phyloP scores from a whole-genome alignment of 202 grass and related monocot species.

The Hordeum pubiflorum region DNA sequence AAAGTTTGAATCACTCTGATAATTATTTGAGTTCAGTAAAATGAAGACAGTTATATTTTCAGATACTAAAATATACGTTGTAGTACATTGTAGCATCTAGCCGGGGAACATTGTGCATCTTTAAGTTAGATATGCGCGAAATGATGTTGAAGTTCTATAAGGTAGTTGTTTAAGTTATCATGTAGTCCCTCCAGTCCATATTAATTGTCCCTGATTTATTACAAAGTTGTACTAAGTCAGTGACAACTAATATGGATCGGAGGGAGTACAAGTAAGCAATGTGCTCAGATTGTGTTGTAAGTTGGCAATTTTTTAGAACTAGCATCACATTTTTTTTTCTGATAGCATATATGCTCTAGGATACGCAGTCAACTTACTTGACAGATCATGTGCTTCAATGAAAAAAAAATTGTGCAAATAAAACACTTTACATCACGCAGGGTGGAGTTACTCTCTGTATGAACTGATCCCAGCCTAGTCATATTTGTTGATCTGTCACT shows the following conservation, averaged over 20 bases:
- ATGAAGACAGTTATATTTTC: background rate
- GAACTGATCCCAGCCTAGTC: background rate
- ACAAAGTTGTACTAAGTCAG: no score
- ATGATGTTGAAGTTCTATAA: background rate
- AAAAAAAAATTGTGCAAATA: background rate
- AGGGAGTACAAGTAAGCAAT: background rate
- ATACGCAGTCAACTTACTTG: background rate
- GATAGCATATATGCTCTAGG: background rate
- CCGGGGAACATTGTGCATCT: background rate
- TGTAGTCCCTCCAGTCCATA: no score
- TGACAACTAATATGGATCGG: no score
- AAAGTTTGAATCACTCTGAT: background rate
- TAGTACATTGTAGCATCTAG: background rate
- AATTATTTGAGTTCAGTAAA: background rate
- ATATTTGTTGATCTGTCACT: background rate
- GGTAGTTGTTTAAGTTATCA: background rate
- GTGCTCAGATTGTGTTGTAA: background rate
- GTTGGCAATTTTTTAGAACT: background rate
- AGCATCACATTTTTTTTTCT: background rate
- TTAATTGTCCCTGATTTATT: no score
- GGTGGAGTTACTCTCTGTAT: background rate
- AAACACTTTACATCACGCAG: background rate
- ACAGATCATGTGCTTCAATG: background rate
- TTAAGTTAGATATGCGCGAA: background rate
- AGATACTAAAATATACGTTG: background rate